Conservation (phyloP, 2,329 filamentous ascomycete genomes). For the Scedosporium boydii region DNA sequence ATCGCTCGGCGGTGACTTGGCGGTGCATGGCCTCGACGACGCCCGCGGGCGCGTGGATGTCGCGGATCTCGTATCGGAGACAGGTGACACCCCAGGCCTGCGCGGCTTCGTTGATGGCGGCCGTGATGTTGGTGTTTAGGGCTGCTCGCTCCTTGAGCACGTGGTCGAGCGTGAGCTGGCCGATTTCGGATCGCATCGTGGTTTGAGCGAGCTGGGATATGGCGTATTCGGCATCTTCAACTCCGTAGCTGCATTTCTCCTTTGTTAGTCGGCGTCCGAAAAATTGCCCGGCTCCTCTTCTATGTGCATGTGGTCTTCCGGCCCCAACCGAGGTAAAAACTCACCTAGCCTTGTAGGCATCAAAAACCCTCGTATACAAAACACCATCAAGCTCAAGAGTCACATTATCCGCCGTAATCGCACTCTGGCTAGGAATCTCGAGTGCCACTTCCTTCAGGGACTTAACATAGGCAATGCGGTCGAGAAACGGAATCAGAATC, state of each 20-base stretch:
- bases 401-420: conserved; percentile 97
- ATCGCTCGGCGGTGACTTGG: conserved; percentile 93
- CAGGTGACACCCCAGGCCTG: conserved; percentile 96
- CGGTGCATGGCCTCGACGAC: conserved; percentile 98
- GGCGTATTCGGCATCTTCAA: conserved; percentile 97
- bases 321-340: conserved; percentile 13
- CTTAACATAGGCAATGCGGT: conserved; percentile 96
- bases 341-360: conserved; percentile 94
- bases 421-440: conserved; percentile 94
- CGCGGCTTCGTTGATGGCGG: conserved; percentile 95
- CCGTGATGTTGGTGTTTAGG: conserved; percentile 97
- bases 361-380: conserved; percentile 90
- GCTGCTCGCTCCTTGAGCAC: conserved; percentile 94
- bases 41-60: conserved; percentile 89
- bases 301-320: background rate
- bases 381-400: conserved; percentile 94
- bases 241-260: conserved; percentile 64
- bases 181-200: conserved; percentile 97
- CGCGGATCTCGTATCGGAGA: conserved; percentile 92
- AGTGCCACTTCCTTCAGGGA: conserved; percentile 92
- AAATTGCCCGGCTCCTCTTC: too few species aligned
- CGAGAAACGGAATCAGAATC: conserved; percentile 79
- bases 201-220: conserved; percentile 97
- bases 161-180: conserved; percentile 91
- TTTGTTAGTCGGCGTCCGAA: background rate